Base-by-base conservation (phyloP, 129 eudicot genomes). In the sunflower (Helianthus annuus) region DNA sequence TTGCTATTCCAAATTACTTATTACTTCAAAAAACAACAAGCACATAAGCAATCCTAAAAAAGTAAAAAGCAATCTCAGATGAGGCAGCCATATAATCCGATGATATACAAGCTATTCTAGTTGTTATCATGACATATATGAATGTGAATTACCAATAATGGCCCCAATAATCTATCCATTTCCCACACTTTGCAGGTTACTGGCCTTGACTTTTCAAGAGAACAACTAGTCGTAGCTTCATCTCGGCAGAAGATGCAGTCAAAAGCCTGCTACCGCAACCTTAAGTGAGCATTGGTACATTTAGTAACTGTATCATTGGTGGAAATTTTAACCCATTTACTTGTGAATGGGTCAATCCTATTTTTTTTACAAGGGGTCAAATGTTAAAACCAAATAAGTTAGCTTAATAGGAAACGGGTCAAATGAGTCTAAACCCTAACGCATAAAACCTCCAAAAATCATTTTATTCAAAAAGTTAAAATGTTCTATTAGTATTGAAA, bases 131-230 rank as follows among this genome's bases (percentile, higher is more conserved):
- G 56, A 16, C 53, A 65, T 44, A 16, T 52, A 54, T 15, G 10
- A 9, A 10, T 70, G 40, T 40, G 16, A 57, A 58, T 40, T 57
- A 12, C 46, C 9, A 19, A 40, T 57, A 66, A 48, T 60, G 45
- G 61, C 32, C 70, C 8, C 11, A 3, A 36, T 69, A 69, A 60
- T 62, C 10, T 52, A 56, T n/a, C 29, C 48, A 0, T 0, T 53
- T 71, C 40, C 39, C 40, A 42, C 49, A 65, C 64, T 32, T 56
- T 73, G 57, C 81, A 94, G 99, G 97, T 90, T 51, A 61, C 71
- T 66, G 99, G 96, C 59, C 81, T 86, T 81, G 99, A 94, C 79
- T 94, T 94, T 85, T 88, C 99, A 11, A 79, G 84, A 51, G 97
- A 94, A 77, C 99, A 84, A 74, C 76, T 94, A 72, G 42, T 48